Conservation (phyloP, 805 yeast genomes). For the Lachancea sp. region DNA sequence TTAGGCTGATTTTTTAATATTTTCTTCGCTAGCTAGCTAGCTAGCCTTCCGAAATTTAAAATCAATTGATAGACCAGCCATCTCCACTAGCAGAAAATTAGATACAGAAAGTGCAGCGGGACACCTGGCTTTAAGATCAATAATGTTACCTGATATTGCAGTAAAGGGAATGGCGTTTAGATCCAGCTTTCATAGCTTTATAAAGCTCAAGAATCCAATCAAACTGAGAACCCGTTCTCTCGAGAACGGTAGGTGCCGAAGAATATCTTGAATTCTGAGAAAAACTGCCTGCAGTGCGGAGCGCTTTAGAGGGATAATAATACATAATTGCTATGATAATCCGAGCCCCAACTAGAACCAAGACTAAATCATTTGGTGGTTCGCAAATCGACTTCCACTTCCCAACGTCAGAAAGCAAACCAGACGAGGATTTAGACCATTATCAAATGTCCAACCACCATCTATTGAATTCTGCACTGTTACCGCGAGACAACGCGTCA, state of each 20-base stretch:
- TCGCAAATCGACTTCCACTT: constrained; percentile 37
- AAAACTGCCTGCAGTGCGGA: too few species aligned
- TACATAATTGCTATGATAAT: constrained; percentile 13
- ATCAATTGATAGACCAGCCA: constrained; percentile 4
- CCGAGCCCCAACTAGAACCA: constrained; percentile 32
- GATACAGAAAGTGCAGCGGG: neutral
- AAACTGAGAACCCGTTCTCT: neutral
- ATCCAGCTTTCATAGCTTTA: too few species aligned
- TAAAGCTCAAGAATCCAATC: too few species aligned
- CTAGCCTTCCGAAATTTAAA: constrained; percentile 1
- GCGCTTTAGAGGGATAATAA: neutral
- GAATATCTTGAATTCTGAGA: too few species aligned
- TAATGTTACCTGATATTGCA: neutral
- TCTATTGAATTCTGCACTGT: constrained; percentile 20
- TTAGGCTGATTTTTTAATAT: neutral
- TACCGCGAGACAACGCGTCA: constrained; percentile 21
- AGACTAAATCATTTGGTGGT: constrained; percentile 36
- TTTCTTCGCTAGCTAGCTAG: neutral
- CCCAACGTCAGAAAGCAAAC: constrained; percentile 30
- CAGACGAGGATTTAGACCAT: constrained; percentile 14
- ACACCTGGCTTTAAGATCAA: neutral
- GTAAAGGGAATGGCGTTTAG: too few species aligned
- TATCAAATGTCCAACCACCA: constrained; percentile 27
- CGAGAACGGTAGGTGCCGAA: neutral
- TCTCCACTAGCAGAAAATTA: neutral